Evolutionary conservation across 202 grass and related monocot genomes (phyloP).

Genomic region (Zizania palustris): DNA sequence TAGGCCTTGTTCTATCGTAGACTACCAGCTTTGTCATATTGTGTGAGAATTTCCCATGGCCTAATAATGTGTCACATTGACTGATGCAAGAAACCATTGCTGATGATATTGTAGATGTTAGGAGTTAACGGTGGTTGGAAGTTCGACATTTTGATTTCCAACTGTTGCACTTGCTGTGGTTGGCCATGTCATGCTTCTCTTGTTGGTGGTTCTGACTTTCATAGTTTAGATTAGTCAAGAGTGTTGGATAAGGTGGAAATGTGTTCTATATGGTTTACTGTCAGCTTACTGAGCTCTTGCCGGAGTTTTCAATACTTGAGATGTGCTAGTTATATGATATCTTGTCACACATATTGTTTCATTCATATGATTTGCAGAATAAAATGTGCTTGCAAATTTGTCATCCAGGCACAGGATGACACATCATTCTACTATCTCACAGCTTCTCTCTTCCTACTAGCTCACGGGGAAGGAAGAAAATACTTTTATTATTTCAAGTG

Average conservation of each 20-base stretch:
- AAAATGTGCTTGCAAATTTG: neutral
- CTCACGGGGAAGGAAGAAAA: too few relatives aligned
- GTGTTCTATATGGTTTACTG: neutral
- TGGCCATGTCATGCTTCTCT: neutral
- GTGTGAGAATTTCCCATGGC: neutral
- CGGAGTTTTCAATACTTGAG: neutral
- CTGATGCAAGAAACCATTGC: constrained; percentile 29
- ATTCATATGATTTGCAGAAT: neutral
- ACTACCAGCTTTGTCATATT: constrained; percentile 34
- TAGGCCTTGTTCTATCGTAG: constrained; percentile 32
- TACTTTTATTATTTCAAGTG: too few relatives aligned
- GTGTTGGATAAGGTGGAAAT: neutral
- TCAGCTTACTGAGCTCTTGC: neutral
- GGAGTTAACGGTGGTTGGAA: constrained; percentile 30
- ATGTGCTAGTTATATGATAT: neutral
- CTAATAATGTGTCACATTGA: constrained; percentile 28
- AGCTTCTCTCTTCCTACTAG: too few relatives aligned
- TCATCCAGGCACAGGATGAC: neutral
- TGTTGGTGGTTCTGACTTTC: neutral
- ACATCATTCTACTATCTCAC: neutral
- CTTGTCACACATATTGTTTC: neutral
- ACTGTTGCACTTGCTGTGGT: constrained; percentile 1
- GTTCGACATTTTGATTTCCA: neutral
- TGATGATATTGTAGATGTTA: constrained; percentile 38
- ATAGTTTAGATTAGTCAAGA: neutral